phyloP scores from a whole-genome alignment of 345 rosid genomes.

The Lumnitzera littorea region DNA sequence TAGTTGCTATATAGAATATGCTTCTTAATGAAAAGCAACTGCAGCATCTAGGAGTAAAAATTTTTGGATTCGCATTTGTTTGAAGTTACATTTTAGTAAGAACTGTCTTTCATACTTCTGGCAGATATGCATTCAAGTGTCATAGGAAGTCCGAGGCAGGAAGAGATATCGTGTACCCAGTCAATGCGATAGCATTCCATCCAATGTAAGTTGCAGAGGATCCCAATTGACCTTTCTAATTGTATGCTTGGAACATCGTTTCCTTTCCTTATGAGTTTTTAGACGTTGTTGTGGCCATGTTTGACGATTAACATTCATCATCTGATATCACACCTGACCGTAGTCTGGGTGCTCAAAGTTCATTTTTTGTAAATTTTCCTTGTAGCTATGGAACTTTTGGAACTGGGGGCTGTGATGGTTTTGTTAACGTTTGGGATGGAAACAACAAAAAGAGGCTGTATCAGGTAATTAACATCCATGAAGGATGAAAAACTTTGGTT shows the following conservation, averaged over 20 bases:
- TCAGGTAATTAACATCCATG: conserved; percentile 41
- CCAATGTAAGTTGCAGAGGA: conserved; percentile 68
- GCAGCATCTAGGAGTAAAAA: not conserved
- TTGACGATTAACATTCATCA: too few species aligned
- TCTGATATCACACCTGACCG: too few species aligned
- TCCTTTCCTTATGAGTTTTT: too few species aligned
- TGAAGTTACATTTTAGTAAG: conserved; percentile 3
- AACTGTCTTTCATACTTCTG: conserved; percentile 5
- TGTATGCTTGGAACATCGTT: not conserved
- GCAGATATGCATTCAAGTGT: conserved; percentile 97
- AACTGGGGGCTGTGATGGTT: conserved; percentile 99
- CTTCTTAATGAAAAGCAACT: too few species aligned
- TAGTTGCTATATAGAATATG: too few species aligned
- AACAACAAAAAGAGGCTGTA: conserved; percentile 98
- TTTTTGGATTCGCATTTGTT: conserved; percentile 1
- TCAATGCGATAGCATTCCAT: conserved; percentile 93
- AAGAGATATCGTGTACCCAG: conserved; percentile 90
- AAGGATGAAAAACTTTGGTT: not conserved
- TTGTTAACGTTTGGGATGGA: conserved; percentile 95
- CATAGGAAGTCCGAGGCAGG: conserved; percentile 98
- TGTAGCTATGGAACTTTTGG: conserved; percentile 98
- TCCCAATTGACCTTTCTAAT: not conserved
- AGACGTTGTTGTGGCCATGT: too few species aligned
- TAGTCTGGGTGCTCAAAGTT: not conserved
- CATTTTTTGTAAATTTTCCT: conserved; percentile 6